Conservation (phyloP, 1,139 yeast species). For the Keqinozyma sinolaborantium region DNA sequence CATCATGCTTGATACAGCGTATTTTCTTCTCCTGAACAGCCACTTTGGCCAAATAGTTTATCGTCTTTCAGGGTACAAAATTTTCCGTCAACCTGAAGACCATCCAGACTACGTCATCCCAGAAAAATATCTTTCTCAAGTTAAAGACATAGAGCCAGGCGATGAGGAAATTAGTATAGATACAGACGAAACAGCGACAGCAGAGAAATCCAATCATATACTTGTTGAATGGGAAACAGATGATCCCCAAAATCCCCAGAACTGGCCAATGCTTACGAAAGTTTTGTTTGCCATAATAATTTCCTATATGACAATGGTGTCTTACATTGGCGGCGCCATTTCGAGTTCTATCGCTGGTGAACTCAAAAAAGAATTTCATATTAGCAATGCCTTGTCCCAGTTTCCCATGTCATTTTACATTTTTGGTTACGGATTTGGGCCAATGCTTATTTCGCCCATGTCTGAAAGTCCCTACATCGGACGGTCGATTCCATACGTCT, state of each 20-base stretch:
- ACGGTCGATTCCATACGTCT: slow-evolving; percentile 38
- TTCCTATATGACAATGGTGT: slow-evolving; percentile 18
- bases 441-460: slow-evolving; percentile 51
- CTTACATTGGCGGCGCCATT: slow-evolving; percentile 27
- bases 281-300: slow-evolving; percentile 17
- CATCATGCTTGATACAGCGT: too few species aligned
- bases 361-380: slow-evolving; percentile 39
- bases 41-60: slow-evolving; percentile 27
- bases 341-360: slow-evolving; percentile 27
- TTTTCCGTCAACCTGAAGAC: slow-evolving; percentile 26
- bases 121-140: slow-evolving; percentile 26
- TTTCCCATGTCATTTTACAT: slow-evolving; percentile 41
- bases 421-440: slow-evolving; percentile 56
- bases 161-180: too few species aligned
- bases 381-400: slow-evolving; percentile 40
- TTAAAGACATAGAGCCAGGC: too few species aligned
- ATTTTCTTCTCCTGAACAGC: too few species aligned
- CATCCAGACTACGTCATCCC: slow-evolving; percentile 25
- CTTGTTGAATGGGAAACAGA: slow-evolving; percentile 13
- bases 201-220: too few species aligned
- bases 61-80: slow-evolving; percentile 22
- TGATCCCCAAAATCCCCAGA: slow-evolving; percentile 28
- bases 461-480: slow-evolving; percentile 52
- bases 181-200: too few species aligned
- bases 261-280: slow-evolving; percentile 22